Evolutionary conservation across 2,329 filamentous ascomycete species (phyloP).

Genomic region (Neurospora sp.): DNA sequence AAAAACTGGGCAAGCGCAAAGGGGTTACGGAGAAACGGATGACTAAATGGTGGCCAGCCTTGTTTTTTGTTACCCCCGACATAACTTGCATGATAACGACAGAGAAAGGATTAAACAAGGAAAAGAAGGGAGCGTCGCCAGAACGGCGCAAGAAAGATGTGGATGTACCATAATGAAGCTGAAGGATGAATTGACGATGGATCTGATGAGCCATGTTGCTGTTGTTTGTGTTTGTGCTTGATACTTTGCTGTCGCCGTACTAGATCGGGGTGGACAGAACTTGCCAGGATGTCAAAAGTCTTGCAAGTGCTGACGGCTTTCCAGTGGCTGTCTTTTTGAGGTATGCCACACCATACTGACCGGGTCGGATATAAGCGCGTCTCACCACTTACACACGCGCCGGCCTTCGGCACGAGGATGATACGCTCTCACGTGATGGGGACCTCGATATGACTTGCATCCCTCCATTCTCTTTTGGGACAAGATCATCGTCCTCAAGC

Average conservation of each 20-base stretch:
- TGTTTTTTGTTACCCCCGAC: not conserved
- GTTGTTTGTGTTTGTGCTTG: not conserved
- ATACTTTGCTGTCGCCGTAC: not conserved
- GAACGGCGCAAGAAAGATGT: not conserved
- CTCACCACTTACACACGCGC: not conserved
- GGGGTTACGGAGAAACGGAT: not conserved
- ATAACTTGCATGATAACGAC: not conserved
- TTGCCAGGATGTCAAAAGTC: not conserved
- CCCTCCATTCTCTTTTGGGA: not conserved
- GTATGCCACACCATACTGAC: not conserved
- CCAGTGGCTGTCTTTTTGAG: not conserved
- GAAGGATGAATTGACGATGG: not conserved
- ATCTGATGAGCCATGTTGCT: not conserved
- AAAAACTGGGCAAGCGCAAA: constrained; percentile 1
- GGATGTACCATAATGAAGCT: not conserved
- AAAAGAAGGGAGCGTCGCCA: not conserved
- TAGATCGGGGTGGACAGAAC: not conserved
- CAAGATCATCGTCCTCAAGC: not conserved
- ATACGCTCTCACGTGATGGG: constrained; percentile 1
- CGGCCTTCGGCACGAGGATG: not conserved
- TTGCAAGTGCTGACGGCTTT: not conserved
- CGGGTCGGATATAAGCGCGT: not conserved
- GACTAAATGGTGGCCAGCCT: not conserved
- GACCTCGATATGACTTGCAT: not conserved
- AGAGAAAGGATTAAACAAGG: not conserved